Percentiles rank a stretch among this genome's conserved stretches.
Evolutionary conservation across 306 rosid species (phyloP).

Genomic region (Dryas alaskensis): DNA sequence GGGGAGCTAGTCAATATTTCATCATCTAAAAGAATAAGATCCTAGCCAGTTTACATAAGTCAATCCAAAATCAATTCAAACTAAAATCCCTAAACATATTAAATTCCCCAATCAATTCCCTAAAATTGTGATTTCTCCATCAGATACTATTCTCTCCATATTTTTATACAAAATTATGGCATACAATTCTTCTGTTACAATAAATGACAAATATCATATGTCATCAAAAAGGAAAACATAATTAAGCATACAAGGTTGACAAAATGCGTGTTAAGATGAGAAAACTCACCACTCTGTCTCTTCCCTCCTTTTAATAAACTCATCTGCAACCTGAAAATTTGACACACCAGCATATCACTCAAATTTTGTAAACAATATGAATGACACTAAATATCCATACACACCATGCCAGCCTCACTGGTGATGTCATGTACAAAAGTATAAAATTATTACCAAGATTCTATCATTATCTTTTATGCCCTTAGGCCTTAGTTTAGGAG

Average conservation of each 20-base stretch:
- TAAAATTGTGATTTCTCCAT: not conserved
- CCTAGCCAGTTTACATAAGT: not conserved
- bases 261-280: constrained; percentile 11
- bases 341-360: constrained; percentile 20
- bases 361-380: not conserved
- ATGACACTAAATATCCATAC: not conserved
- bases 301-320: constrained; percentile 79
- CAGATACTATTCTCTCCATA: not conserved
- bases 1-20: not conserved
- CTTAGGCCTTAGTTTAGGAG: not conserved
- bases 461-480: not conserved
- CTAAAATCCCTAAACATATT: not conserved
- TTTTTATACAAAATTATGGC: not conserved
- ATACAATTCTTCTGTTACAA: not conserved
- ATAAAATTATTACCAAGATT: not conserved
- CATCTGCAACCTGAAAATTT: constrained; percentile 76
- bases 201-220: not conserved
- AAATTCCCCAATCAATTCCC: not conserved
- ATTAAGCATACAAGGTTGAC: not conserved
- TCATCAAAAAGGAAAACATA: not conserved
- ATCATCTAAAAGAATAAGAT: not conserved
- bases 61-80: not conserved
- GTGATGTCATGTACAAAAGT: not conserved
- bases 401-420: not conserved
- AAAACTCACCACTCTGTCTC: constrained; percentile 88